Evolutionary conservation across 805 yeast species (phyloP), one percentile per base, ranked within the genome.

Genomic region (Vanderwaltozyma polyspora): DNA sequence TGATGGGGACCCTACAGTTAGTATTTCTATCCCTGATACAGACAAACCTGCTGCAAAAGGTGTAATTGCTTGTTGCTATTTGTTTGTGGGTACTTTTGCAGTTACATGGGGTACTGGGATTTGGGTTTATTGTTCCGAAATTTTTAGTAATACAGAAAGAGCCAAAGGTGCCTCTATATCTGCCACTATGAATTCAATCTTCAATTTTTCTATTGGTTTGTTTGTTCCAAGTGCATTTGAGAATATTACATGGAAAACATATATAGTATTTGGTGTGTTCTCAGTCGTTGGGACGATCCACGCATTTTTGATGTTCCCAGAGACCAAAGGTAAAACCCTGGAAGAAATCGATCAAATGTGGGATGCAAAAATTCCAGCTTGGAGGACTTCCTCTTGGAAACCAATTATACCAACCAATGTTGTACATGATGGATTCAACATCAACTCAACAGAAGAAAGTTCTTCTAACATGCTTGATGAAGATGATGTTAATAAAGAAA

Each of bases 281-380:
- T 70, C 75, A 50, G 58, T 58, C 17, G 62, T 56, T 5, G 19
- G 28, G 12, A 33, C 29, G 7, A 13, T 33, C 9, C 58, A 76
- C 39, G 73, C 74, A 41, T 76, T 60, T 67, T 68, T 77, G 61
- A 72, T 68, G 57, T 79, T 76, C 55, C 87, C 87, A 26, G 89
- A 80, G 62, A 79, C 86, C 28, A 74, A 79, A 23, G 84, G 84
- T 31, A 69, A 83, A 55, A 67, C 79, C 26, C 67, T 80, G 57
- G 87, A 79, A 56, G 84, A 77, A 50, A 71, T 79, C 53, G 86
- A 78, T 52, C n/a, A 23, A 74, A 28, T 32, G 30, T 32, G 36
- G 31, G 24, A 23, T 4, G 28, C 22, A 4, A 27, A 33, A 24
- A n/a, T 32, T 14, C 35, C 35, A 13, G 35, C 35, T 12, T 32